Evolutionary conservation across 768 basidiomycete genomes (phyloP).

Genomic region (Leccinum subgranulosum): DNA sequence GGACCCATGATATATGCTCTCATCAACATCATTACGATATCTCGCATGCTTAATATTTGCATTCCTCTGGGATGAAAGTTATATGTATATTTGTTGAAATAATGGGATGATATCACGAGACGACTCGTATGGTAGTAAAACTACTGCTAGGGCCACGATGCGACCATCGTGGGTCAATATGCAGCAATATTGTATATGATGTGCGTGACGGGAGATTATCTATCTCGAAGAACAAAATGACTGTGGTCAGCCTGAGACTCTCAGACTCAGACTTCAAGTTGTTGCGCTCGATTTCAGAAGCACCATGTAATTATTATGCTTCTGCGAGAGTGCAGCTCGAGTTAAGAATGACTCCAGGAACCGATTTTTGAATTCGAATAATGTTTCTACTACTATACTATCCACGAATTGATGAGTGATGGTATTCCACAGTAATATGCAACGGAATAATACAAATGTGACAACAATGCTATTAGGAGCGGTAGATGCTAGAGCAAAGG

Average conservation of each 20-base stretch:
- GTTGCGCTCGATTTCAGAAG: too few species aligned
- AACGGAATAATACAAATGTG: conserved; percentile 23
- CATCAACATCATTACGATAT: neutral
- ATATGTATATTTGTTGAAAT: neutral
- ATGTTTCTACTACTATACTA: neutral
- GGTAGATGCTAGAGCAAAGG: conserved; percentile 17
- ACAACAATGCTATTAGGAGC: conserved; percentile 9
- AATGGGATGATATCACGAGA: neutral
- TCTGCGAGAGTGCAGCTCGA: too few species aligned
- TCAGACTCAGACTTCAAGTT: too few species aligned
- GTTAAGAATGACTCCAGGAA: too few species aligned
- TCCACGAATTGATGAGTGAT: neutral
- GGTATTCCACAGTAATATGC: conserved; percentile 18
- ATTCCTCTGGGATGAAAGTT: conserved; percentile 1
- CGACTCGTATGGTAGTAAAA: neutral
- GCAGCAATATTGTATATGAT: too few species aligned
- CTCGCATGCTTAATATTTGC: conserved; percentile 47
- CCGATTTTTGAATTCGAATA: neutral
- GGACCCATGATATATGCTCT: neutral
- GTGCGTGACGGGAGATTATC: too few species aligned
- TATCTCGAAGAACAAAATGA: too few species aligned
- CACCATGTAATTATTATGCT: too few species aligned
- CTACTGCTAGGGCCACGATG: too few species aligned
- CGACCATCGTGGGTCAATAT: too few species aligned
- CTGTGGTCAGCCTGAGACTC: too few species aligned